phyloP scores from a whole-genome alignment of 306 rosid species.

The Trifolium subterraneum region DNA sequence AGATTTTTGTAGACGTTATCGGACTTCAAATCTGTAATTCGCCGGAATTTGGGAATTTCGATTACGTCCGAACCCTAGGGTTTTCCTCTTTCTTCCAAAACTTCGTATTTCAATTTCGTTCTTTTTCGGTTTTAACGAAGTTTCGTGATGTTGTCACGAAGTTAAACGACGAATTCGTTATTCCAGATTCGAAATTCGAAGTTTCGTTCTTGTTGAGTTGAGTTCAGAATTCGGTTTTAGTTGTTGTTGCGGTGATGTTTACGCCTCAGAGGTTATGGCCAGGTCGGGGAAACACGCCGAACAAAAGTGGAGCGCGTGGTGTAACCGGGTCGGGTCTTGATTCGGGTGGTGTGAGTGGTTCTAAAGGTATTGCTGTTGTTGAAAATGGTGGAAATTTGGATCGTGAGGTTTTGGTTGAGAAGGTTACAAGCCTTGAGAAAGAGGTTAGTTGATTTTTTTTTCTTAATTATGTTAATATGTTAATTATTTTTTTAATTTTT shows the following conservation, averaged over 20 bases:
- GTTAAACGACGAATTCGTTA: conserved; percentile 37
- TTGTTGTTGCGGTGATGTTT: conserved; percentile 50
- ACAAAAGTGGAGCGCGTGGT: conserved; percentile 54
- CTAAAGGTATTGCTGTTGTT: conserved; percentile 54
- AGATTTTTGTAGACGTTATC: conserved; percentile 71
- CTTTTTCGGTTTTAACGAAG: not conserved
- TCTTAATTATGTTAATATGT: not conserved
- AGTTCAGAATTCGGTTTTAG: conserved; percentile 20
- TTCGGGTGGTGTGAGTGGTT: conserved; percentile 48
- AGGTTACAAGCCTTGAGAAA: conserved; percentile 64
- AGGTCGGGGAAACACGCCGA: conserved; percentile 70
- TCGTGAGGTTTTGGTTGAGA: conserved; percentile 64
- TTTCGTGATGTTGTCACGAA: conserved; percentile 22
- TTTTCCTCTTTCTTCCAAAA: conserved; percentile 2
- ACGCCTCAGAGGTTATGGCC: conserved; percentile 79
- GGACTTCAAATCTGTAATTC: conserved; percentile 79
- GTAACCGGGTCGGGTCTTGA: conserved; percentile 60
- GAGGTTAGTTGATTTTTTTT: conserved; percentile 58
- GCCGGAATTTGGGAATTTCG: conserved; percentile 81
- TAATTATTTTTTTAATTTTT: not conserved
- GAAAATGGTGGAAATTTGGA: conserved; percentile 70
- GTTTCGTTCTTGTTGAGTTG: conserved; percentile 30
- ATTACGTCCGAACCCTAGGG: conserved; percentile 77
- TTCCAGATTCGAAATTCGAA: conserved; percentile 14
- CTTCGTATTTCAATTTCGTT: not conserved